These are phyloP conservation scores for Neobulgaria alba DNA, from an alignment of 2,329 filamentous ascomycete species.

Conservation along the genomic window DNA sequence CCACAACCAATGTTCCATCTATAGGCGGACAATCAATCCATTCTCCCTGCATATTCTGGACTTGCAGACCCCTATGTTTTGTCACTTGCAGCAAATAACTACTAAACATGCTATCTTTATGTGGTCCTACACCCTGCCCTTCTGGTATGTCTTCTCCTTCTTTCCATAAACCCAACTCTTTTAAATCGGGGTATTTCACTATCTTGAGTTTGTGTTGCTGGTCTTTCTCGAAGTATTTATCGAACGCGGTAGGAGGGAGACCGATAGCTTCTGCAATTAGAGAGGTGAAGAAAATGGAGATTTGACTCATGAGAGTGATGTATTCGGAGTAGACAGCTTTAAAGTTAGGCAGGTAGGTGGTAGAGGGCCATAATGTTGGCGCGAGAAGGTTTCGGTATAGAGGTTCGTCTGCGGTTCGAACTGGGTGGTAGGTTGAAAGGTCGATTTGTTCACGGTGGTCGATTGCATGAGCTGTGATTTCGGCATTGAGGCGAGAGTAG, in stretches of 20 bases:
- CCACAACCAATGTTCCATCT: constrained; percentile 71
- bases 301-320: constrained; percentile 63
- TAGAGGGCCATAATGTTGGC: constrained; percentile 73
- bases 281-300: constrained; percentile 67
- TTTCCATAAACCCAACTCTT: constrained; percentile 42
- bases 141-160: constrained; percentile 29
- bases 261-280: constrained; percentile 79
- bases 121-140: constrained; percentile 62
- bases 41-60: constrained; percentile 66
- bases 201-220: constrained; percentile 84
- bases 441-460: constrained; percentile 86
- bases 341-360: constrained; percentile 56
- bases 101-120: constrained; percentile 79
- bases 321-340: constrained; percentile 63
- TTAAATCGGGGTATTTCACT: constrained; percentile 71
- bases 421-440: constrained; percentile 67
- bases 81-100: constrained; percentile 76
- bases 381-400: constrained; percentile 67
- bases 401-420: constrained; percentile 54
- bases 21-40: constrained; percentile 81
- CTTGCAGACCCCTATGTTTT: constrained; percentile 68
- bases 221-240: constrained; percentile 64
- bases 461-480: constrained; percentile 63
- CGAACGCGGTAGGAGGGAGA: constrained; percentile 60
- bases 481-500: constrained; percentile 56